These are phyloP conservation scores for Helichrysum umbraculigerum DNA, from an alignment of 129 eudicot genomes.

Conservation along the genomic window DNA sequence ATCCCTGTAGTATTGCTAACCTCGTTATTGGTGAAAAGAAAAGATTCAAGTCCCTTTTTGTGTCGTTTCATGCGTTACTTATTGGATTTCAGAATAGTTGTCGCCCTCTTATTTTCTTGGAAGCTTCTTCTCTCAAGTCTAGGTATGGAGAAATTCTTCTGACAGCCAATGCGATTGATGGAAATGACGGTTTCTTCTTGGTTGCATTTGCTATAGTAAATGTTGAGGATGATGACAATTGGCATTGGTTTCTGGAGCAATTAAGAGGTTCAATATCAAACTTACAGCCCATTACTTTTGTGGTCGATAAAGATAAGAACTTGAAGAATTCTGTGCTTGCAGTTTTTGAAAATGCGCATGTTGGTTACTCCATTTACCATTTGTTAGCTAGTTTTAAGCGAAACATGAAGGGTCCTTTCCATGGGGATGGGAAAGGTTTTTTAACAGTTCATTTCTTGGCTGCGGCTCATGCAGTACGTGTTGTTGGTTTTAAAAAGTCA, in stretches of 20 bases:
- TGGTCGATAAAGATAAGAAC: conserved; percentile 64
- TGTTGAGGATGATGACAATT: conserved; percentile 56
- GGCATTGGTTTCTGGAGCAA: conserved; percentile 75
- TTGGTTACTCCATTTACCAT: conserved; percentile 75
- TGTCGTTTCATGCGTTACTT: conserved; percentile 50
- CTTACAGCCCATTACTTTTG: conserved; percentile 57
- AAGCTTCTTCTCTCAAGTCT: conserved; percentile 55
- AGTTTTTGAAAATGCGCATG: conserved; percentile 53
- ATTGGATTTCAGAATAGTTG: conserved; percentile 58
- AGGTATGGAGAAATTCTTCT: conserved; percentile 62
- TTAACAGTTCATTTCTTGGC: conserved; percentile 50
- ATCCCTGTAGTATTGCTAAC: conserved; percentile 62
- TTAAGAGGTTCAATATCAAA: conserved; percentile 44
- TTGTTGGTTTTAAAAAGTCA: conserved; percentile 45
- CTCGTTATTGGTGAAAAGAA: conserved; percentile 53
- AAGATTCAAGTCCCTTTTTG: conserved; percentile 53
- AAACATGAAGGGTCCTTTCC: conserved; percentile 57
- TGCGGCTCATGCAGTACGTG: conserved; percentile 68
- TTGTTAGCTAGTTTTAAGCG: conserved; percentile 60
- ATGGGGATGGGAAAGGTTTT: conserved; percentile 65
- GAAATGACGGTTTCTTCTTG: conserved; percentile 67
- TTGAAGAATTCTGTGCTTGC: conserved; percentile 43
- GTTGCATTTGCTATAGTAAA: conserved; percentile 74
- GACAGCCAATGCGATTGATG: conserved; percentile 70
- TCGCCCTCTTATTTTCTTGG: conserved; percentile 75